Conservation (phyloP, 2,329 filamentous ascomycete genomes). For the Monilinia fructicola region DNA sequence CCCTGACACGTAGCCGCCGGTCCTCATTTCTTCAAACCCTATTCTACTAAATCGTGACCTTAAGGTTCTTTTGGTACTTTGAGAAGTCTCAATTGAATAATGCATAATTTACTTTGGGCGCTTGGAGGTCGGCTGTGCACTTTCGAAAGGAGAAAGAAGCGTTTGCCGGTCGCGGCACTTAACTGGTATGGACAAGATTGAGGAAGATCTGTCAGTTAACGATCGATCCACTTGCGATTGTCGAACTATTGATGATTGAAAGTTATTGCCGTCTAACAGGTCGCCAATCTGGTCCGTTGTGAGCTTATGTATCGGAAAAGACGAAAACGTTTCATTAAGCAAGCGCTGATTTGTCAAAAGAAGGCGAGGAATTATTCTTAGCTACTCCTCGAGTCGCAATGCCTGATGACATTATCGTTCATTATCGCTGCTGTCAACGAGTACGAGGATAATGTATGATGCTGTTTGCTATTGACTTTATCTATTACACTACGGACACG, state of each 20-base stretch:
- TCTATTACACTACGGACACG: too few relatives aligned
- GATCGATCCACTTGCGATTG: constrained; percentile 21
- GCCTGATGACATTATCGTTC: background rate
- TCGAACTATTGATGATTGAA: constrained; percentile 1
- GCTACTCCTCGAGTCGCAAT: background rate
- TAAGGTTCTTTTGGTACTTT: constrained; percentile 3
- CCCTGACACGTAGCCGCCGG: constrained; percentile 37
- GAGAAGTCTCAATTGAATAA: constrained; percentile 8
- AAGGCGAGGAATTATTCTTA: background rate
- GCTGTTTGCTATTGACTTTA: constrained; percentile 3
- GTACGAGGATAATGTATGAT: background rate
- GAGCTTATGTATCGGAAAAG: background rate
- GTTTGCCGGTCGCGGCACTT: constrained; percentile 29
- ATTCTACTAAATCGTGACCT: background rate
- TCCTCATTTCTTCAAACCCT: constrained; percentile 12
- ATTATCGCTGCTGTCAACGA: background rate
- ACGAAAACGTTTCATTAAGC: constrained; percentile 29
- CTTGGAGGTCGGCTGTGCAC: constrained; percentile 37
- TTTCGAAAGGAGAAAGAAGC: constrained; percentile 26
- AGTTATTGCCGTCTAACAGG: background rate
- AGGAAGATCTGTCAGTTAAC: background rate
- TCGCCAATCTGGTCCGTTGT: constrained; percentile 14
- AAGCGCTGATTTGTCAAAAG: constrained; percentile 33
- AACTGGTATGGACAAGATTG: constrained; percentile 1
- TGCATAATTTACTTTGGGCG: constrained; percentile 22